Percentiles rank a stretch among this genome's conserved stretches.
phyloP scores from a whole-genome alignment of 345 rosid species.

The Trapa bicornis region DNA sequence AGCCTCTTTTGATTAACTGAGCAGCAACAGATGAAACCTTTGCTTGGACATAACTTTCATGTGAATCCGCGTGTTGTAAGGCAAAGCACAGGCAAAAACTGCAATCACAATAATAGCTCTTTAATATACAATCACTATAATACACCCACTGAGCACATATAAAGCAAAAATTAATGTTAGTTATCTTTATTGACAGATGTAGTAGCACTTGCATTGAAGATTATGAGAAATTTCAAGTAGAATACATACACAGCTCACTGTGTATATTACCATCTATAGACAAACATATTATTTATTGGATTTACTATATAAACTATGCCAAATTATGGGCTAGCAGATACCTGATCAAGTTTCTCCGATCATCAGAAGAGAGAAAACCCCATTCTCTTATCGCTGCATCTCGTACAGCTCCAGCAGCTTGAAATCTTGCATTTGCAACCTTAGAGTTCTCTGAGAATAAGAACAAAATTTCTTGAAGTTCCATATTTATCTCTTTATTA shows the following conservation, averaged over 20 bases:
- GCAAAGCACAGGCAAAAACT: constrained; percentile 80
- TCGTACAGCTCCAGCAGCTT: constrained; percentile 88
- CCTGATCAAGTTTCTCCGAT: constrained; percentile 71
- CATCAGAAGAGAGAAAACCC: constrained; percentile 62
- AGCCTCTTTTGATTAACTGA: constrained; percentile 93
- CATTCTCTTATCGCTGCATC: constrained; percentile 97
- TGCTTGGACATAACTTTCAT: constrained; percentile 76
- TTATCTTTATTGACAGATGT: background rate
- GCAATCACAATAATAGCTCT: constrained; percentile 16
- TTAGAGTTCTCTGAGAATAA: constrained; percentile 69
- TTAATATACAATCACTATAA: background rate
- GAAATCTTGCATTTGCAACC: constrained; percentile 85
- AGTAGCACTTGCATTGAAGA: background rate
- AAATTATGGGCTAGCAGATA: constrained; percentile 1
- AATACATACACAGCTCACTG: background rate
- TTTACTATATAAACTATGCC: background rate
- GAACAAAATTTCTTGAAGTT: constrained; percentile 2
- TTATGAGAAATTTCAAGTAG: background rate
- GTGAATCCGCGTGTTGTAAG: constrained; percentile 68
- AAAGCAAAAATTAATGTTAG: background rate
- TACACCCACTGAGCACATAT: background rate
- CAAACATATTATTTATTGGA: background rate
- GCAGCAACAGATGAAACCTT: constrained; percentile 96
- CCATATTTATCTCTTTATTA: too few relatives aligned
- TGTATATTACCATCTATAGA: background rate